phyloP scores from a whole-genome alignment of 2,329 filamentous ascomycete genomes.

The Botryotinia convoluta region DNA sequence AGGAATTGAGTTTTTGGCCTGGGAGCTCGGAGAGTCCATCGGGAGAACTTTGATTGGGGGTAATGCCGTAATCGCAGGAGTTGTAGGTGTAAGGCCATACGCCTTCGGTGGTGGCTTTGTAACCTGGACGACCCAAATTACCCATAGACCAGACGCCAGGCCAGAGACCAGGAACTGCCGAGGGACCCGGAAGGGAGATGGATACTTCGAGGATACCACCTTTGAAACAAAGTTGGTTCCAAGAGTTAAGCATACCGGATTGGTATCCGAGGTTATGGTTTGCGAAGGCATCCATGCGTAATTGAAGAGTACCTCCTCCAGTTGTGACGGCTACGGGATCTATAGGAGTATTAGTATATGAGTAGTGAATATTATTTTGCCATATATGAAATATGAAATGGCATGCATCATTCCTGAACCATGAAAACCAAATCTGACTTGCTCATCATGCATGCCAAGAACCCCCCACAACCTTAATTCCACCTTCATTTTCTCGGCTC shows the following conservation, averaged over 20 bases:
- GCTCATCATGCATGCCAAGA: neutral
- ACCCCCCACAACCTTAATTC: neutral
- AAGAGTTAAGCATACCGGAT: slow-evolving; percentile 52
- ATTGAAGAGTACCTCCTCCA: slow-evolving; percentile 45
- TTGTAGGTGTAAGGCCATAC: slow-evolving; percentile 55
- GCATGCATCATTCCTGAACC: neutral
- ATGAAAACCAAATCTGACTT: neutral
- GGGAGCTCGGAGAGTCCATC: slow-evolving; percentile 65
- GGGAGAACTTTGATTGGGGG: slow-evolving; percentile 64
- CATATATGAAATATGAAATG: too few species aligned
- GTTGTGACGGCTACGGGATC: slow-evolving; percentile 49
- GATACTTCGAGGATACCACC: slow-evolving; percentile 53
- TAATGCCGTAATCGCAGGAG: slow-evolving; percentile 61
- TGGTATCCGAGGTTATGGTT: slow-evolving; percentile 48
- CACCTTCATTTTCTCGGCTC: neutral
- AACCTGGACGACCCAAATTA: slow-evolving; percentile 52
- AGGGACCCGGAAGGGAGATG: slow-evolving; percentile 50
- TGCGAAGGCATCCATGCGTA: slow-evolving; percentile 46
- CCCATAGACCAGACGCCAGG: slow-evolving; percentile 55
- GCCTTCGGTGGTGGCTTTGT: slow-evolving; percentile 51
- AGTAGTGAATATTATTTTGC: neutral
- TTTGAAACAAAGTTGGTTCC: slow-evolving; percentile 55
- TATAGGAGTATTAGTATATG: neutral
- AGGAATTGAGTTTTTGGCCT: slow-evolving; percentile 66
- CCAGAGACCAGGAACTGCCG: slow-evolving; percentile 49